Percentiles rank a stretch among this genome's conserved stretches.
These are phyloP conservation scores for Xylaria digitata DNA, from an alignment of 2,329 filamentous ascomycete species.

Conservation along the genomic window DNA sequence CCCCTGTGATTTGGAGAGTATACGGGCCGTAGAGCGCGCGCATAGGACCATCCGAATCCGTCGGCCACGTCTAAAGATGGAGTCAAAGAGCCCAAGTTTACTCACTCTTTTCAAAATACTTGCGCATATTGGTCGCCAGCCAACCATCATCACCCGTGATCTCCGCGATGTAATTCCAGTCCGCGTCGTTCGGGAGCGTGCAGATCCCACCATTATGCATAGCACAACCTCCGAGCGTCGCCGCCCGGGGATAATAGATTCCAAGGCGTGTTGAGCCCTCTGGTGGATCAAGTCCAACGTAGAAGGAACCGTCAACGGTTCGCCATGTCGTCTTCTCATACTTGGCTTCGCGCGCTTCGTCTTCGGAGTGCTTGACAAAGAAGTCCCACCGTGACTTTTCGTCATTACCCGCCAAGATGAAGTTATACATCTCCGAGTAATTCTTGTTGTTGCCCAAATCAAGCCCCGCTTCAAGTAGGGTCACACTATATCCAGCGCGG, in stretches of 20 bases:
- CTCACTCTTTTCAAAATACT: conserved; percentile 39
- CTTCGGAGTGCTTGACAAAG: conserved; percentile 65
- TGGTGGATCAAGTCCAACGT: conserved; percentile 50
- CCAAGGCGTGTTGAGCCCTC: conserved; percentile 49
- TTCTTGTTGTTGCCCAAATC: conserved; percentile 54
- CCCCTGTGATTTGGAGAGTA: background rate
- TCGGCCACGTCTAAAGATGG: background rate
- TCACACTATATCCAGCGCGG: conserved; percentile 63
- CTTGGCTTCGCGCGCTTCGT: conserved; percentile 63
- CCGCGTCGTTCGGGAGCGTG: conserved; percentile 47
- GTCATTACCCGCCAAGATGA: conserved; percentile 56
- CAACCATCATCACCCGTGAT: conserved; percentile 48
- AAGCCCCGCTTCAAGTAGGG: conserved; percentile 67
- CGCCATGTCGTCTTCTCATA: conserved; percentile 49
- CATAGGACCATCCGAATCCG: background rate
- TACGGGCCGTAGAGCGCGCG: background rate
- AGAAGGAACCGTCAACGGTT: conserved; percentile 48
- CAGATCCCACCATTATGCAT: conserved; percentile 50
- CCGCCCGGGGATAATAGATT: conserved; percentile 51
- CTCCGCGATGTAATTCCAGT: conserved; percentile 49
- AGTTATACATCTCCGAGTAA: conserved; percentile 47
- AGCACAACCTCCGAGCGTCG: conserved; percentile 52
- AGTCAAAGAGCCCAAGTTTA: background rate
- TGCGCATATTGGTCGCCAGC: conserved; percentile 42
- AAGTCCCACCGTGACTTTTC: conserved; percentile 64